Evolutionary conservation across 1,284 basidiomycete genomes (phyloP), one percentile per base, ranked within the genome.

Genomic region (Lignosus rhinocerotis): DNA sequence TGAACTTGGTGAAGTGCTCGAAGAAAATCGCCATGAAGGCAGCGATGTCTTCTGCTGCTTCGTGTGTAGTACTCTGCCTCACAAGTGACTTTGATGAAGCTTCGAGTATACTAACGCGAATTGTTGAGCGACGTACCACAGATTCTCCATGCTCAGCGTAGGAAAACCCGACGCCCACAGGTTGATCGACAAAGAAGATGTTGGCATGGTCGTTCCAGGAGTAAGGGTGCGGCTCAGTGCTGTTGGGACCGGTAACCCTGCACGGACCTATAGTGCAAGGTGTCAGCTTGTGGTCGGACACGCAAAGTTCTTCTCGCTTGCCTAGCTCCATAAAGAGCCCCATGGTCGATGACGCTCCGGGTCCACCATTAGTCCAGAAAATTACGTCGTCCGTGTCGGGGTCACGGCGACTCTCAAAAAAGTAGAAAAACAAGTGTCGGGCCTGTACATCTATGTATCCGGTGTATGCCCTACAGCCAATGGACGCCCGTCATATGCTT

Each of bases 11-110:
- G 67, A 92, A 92, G 41, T 86, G 80, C 63, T 90, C 86, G 63
- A 91, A 91, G 75, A 92, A 92, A 32, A 90, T 85, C n/a, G 81
- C 75, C 5, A 90, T 76, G 66, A 92, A 92, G 0, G 85, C 82
- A 2, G 86, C 85, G 4, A 92, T 80, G 65, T 92, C 89, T 47
- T 78, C 74, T 0, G 86, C 89, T 0, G 85, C 88, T 51, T 90
- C 84, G 67, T 90, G 85, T 0, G 87, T 85, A 0, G 81, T 84
- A 43, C 73, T 70, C 82, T 84, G 21, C 2, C 2, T 11, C 38
- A 17, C 9, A 17, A 11, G 39, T 25, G 12, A 32, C 8, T 5
- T 10, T n/a, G 3, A 19, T 30, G 8, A 6, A 30, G 11, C 17
- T 7, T 30, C 2, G 6, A 32, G 38, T 8, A 16, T 39, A 7